Base-by-base conservation (phyloP, 2,329 filamentous ascomycete genomes). In the Coniochaeta sp. region DNA sequence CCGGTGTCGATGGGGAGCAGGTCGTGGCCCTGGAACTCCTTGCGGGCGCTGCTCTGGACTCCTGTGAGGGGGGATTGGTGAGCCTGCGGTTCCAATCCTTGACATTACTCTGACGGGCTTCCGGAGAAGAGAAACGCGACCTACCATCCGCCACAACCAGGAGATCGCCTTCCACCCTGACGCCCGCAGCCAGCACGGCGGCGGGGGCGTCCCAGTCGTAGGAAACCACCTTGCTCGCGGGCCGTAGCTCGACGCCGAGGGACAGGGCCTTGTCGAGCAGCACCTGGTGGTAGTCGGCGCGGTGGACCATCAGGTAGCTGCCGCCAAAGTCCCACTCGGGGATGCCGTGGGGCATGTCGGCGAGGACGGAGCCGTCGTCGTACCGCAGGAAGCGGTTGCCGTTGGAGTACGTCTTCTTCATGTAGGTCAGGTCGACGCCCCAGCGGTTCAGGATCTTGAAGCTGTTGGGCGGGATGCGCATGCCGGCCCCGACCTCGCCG, bases 71-170 rank as follows among this genome's bases (percentile, higher is more conserved):
- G n/a, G n/a, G n/a, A n/a, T n/a, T n/a, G n/a, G n/a, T n/a, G n/a
- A n/a, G n/a, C n/a, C n/a, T n/a, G n/a, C n/a, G n/a, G n/a, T n/a
- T n/a, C n/a, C n/a, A n/a, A n/a, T n/a, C n/a, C n/a, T n/a, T n/a
- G n/a, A n/a, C n/a, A n/a, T n/a, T n/a, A n/a, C n/a, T n/a, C n/a
- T n/a, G n/a, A n/a, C n/a, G n/a, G n/a, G n/a, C n/a, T n/a, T n/a
- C n/a, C n/a, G n/a, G n/a, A n/a, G n/a, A n/a, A n/a, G n/a, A n/a
- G n/a, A n/a, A n/a, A n/a, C n/a, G n/a, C n/a, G n/a, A n/a, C 38
- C 69, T 65, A 6, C 69, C 69, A 40, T 70, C 68, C 2, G 63
- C 65, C 22, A 65, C 62, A 31, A 66, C 58, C 4, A 70, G 54
- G 1, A 70, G 61, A 33, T 70, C 66, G 14, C 63, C 65, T 5